A percentile compares a stretch with the other conserved stretches of the same genome.
phyloP scores from a whole-genome alignment of 176 grass and related monocot genomes.

The Oryza australiensis region DNA sequence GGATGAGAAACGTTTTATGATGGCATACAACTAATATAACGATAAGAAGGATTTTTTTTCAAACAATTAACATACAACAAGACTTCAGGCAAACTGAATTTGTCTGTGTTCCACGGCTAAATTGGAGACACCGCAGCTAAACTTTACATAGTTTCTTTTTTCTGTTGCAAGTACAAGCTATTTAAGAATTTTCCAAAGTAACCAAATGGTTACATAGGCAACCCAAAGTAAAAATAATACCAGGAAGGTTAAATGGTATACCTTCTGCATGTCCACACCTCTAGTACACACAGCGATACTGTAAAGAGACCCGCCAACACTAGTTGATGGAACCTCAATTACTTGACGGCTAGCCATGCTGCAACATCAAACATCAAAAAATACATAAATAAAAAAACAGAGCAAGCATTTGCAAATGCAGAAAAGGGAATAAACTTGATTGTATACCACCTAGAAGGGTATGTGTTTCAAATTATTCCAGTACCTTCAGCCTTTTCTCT shows the following conservation, averaged over 20 bases:
- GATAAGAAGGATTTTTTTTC: neutral
- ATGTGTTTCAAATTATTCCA: neutral
- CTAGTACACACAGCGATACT: constrained; percentile 83
- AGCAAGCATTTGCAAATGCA: neutral
- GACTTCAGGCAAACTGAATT: neutral
- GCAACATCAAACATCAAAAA: constrained; percentile 48
- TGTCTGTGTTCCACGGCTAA: neutral
- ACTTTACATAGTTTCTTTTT: neutral
- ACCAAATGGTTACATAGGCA: constrained; percentile 10
- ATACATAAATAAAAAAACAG: constrained; percentile 29
- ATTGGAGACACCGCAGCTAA: neutral
- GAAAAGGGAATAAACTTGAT: constrained; percentile 2
- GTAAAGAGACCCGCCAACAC: constrained; percentile 79
- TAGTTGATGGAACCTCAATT: constrained; percentile 71
- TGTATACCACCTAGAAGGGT: neutral
- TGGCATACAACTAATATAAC: neutral
- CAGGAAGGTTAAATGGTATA: constrained; percentile 24
- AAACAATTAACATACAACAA: neutral
- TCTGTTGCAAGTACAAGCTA: neutral
- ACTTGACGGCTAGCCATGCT: constrained; percentile 88
- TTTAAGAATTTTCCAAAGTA: constrained; percentile 13
- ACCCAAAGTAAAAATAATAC: neutral
- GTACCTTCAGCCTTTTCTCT: neutral
- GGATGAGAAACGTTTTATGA: no score
- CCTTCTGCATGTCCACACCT: constrained; percentile 80